These are phyloP conservation scores for Tillandsia fasciculata DNA, from an alignment of 176 grass and related monocot species.

Conservation along the genomic window DNA sequence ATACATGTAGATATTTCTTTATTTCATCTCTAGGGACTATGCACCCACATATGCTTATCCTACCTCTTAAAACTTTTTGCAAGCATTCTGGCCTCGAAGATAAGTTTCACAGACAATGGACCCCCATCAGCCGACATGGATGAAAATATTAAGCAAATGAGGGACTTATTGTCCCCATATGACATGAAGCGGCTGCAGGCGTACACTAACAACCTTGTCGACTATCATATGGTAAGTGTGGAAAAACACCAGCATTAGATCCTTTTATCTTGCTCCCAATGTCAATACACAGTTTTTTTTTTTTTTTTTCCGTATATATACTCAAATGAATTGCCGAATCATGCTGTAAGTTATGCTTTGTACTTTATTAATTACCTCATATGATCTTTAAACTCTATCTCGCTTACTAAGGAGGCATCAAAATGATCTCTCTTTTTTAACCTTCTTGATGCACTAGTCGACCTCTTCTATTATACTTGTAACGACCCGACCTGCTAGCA, in stretches of 20 bases:
- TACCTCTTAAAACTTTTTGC: constrained; percentile 20
- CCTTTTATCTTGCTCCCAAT: background rate
- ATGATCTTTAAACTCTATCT: background rate
- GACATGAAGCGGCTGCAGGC: constrained; percentile 89
- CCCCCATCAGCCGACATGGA: constrained; percentile 18
- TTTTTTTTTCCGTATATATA: background rate
- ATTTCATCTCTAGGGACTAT: background rate
- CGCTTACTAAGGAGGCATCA: background rate
- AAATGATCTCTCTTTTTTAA: background rate
- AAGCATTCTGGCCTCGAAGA: constrained; percentile 81
- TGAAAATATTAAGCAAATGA: constrained; percentile 28
- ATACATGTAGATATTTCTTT: background rate
- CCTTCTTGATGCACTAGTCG: background rate
- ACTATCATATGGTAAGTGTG: constrained; percentile 86
- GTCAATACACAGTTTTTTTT: background rate
- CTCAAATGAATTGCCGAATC: background rate
- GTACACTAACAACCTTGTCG: constrained; percentile 87
- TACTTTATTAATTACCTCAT: background rate
- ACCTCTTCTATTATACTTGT: background rate
- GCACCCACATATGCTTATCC: constrained; percentile 16
- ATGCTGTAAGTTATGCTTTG: background rate
- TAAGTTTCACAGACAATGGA: constrained; percentile 54
- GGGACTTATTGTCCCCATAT: constrained; percentile 57
- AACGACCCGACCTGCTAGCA: too few species aligned
- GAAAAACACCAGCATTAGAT: constrained; percentile 2